Conservation (phyloP, 768 basidiomycete genomes). For the Phanerodontia chrysosporium region DNA sequence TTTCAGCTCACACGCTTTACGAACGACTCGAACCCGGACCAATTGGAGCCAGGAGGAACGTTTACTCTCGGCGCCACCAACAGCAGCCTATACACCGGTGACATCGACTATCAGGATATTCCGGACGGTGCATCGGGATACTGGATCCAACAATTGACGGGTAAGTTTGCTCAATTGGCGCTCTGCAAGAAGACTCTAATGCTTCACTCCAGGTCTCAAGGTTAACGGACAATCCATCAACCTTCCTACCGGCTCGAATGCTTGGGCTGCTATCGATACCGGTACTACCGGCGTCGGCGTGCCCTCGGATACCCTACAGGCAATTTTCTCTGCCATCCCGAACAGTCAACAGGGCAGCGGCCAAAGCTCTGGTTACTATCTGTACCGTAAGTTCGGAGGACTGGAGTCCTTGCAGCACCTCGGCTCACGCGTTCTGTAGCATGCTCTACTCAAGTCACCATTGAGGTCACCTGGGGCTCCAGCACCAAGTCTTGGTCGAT, state of each 20-base stretch:
- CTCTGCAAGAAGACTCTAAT: neutral
- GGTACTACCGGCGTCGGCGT: slow-evolving; percentile 94
- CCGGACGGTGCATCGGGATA: slow-evolving; percentile 57
- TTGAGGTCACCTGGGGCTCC: slow-evolving; percentile 72
- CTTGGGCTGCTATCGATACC: slow-evolving; percentile 88
- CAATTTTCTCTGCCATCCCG: slow-evolving; percentile 73
- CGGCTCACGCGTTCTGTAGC: slow-evolving; percentile 39
- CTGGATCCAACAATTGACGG: slow-evolving; percentile 74
- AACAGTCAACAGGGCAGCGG: slow-evolving; percentile 58
- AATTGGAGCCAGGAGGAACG: slow-evolving; percentile 65
- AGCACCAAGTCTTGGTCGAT: slow-evolving; percentile 60
- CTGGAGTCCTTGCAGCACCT: neutral
- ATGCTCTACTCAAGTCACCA: slow-evolving; percentile 62
- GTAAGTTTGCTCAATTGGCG: slow-evolving; percentile 30
- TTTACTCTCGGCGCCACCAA: slow-evolving; percentile 64
- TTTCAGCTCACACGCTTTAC: slow-evolving; percentile 73
- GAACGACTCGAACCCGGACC: slow-evolving; percentile 25
- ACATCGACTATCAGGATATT: slow-evolving; percentile 77
- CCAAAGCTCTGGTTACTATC: slow-evolving; percentile 76
- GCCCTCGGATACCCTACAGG: slow-evolving; percentile 52
- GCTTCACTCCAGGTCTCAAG: slow-evolving; percentile 41
- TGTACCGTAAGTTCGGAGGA: slow-evolving; percentile 51
- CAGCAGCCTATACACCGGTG: slow-evolving; percentile 69
- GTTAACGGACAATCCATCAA: slow-evolving; percentile 53
- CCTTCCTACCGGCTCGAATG: slow-evolving; percentile 40